Base-by-base conservation (phyloP, 306 rosid genomes). In the Corylus avellana region DNA sequence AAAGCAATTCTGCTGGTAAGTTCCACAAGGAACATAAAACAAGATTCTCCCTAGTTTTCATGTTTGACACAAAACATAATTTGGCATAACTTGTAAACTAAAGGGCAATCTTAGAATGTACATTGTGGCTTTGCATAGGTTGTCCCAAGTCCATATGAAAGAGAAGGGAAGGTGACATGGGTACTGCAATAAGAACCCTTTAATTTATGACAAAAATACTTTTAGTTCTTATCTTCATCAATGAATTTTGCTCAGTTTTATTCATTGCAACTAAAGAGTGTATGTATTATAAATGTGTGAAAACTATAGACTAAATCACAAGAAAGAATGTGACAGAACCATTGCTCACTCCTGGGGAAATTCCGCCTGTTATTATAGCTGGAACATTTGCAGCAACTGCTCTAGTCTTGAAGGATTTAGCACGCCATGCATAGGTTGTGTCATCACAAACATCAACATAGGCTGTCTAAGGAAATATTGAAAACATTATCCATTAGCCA, bases 261-360 rank as follows among this genome's bases (percentile, higher is more conserved):
- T 13, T 17, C 4, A 61, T 79, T 44, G 39, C 2, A 22, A 22
- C 25, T 51, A 48, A 78, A 44, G 67, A 18, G 25, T 22, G 46
- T 17, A 14, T 6, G 55, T 11, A 25, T 74, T n/a, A 73, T 56
- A 70, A 53, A 76, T 57, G 32, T 75, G 61, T 66, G 39, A 74
- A 72, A 64, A 62, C 77, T 63, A 5, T 74, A 42, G 66, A 59
- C 12, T 75, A 75, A 72, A 75, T 79, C 70, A 87, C 25, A 86
- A 83, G 48, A 82, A 81, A 47, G 86, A 81, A 32, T 62, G 89
- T 53, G 81, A 77, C 57, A 81, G 85, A 72, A 94, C 98, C 97
- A 84, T 91, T 92, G 95, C 97, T 94, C 83, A 94, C 97, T 87
- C 97, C 97, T 61, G 98, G 98, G 82, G 86, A 94, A 78, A 94